A percentile compares a stretch with the other conserved stretches of the same genome.
phyloP scores from a whole-genome alignment of 495 filamentous ascomycete genomes.

The Stereocaulon alpinum region DNA sequence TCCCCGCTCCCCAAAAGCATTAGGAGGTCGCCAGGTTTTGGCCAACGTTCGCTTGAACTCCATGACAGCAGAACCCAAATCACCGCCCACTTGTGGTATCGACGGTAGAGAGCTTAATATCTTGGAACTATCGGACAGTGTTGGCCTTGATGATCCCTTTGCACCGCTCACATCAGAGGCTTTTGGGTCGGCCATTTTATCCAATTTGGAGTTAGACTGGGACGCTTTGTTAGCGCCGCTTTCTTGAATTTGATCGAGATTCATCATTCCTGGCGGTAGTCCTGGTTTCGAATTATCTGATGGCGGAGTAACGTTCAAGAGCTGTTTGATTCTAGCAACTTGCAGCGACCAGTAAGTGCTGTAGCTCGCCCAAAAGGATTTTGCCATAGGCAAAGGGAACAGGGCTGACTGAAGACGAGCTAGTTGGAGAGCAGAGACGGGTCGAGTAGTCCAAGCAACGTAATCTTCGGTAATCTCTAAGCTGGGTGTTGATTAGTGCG shows the following conservation, averaged over 20 bases:
- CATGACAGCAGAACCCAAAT: constrained; percentile 6
- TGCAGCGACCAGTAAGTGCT: constrained; percentile 23
- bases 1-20: constrained; percentile 46
- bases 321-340: constrained; percentile 22
- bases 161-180: constrained; percentile 9
- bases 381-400: constrained; percentile 32
- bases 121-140: constrained; percentile 9
- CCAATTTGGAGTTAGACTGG: not conserved
- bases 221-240: constrained; percentile 3
- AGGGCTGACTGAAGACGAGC: constrained; percentile 30
- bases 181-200: constrained; percentile 11
- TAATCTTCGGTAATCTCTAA: constrained; percentile 45
- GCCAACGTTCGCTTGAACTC: constrained; percentile 46
- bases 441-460: constrained; percentile 41
- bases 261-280: constrained; percentile 1
- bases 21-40: constrained; percentile 34
- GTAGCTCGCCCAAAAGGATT: constrained; percentile 29
- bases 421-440: constrained; percentile 32
- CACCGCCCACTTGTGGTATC: constrained; percentile 12
- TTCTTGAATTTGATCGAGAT: constrained; percentile 1
- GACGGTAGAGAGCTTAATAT: constrained; percentile 8
- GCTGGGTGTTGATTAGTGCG: constrained; percentile 24
- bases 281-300: constrained; percentile 1
- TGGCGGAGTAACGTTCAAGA: constrained; percentile 13
- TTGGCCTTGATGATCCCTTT: constrained; percentile 3